Evolutionary conservation across 768 basidiomycete species (phyloP), one percentile per base, ranked within the genome.

Genomic region (Lactarius akahatsu): DNA sequence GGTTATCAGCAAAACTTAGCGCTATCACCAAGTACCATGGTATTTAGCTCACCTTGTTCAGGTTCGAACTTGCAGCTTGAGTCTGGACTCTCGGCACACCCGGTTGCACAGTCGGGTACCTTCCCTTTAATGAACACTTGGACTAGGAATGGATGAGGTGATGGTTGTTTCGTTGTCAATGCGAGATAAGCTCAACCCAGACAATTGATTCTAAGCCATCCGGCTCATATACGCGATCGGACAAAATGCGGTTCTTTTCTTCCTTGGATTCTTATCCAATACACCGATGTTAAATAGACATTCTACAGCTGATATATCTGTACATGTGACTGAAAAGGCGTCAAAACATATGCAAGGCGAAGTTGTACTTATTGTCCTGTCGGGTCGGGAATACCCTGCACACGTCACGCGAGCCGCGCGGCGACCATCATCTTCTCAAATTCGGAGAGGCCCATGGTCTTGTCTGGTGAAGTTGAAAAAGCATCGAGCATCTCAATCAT

Each of bases 401-500:
- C 41, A 36, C 23, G 52, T 69, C 68, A 87, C 2, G 79, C 82
- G 47, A 91, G 75, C 72, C 80, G 84, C 8, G 89, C 83, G 1
- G 80, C 73, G 30, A 86, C 74, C 86, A 93, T 91, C 85, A 94
- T 91, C 26, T 78, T 78, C 69, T 86, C 84, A 71, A 94, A 94
- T 74, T 93, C 90, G 16, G 78, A 75, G 40, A 92, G 79, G 63
- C 75, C 76, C 79, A 94, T 82, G 3, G 89, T 83, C 73, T 86
- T 86, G 74, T 93, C 91, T 0, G 83, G 77, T 0, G 85, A 82
- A 0, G 83, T 85, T 1, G 92, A 90, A 72, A 91, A 94, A 60
- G 81, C 81, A n/a, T 84, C 82, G 1, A 94, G 78, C 91, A 93
- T 94, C 64, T 92, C 90, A 3, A 87, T 71, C 71, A 91, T 87